These are phyloP conservation scores for Cladosporium halotolerans DNA, from an alignment of 2,329 filamentous ascomycete genomes.

Conservation along the genomic window DNA sequence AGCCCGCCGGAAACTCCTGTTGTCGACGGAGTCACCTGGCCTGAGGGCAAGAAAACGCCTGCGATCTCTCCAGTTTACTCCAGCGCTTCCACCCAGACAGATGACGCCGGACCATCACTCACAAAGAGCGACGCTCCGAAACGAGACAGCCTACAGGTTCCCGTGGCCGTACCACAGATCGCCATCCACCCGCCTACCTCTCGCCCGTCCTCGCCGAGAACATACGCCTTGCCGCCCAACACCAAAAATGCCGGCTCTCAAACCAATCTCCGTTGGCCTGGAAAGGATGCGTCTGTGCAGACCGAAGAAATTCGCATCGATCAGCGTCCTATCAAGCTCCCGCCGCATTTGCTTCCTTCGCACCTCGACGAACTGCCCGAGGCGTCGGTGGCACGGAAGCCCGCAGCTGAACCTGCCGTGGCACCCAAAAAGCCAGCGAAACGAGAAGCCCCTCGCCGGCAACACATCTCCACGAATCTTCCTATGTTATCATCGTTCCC, in stretches of 20 bases:
- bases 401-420: not conserved
- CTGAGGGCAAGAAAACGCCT: conserved; percentile 14
- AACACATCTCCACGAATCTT: conserved; percentile 19
- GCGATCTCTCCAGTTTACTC: conserved; percentile 21
- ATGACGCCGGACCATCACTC: conserved; percentile 14
- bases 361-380: conserved; percentile 33
- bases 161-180: conserved; percentile 60
- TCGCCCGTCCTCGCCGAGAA: conserved; percentile 69
- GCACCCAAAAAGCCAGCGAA: conserved; percentile 1
- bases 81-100: conserved; percentile 29
- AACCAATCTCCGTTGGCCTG: conserved; percentile 51
- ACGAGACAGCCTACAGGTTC: conserved; percentile 27
- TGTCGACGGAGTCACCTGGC: conserved; percentile 26
- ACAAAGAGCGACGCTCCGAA: conserved; percentile 22
- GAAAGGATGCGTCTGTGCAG: conserved; percentile 61
- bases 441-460: conserved; percentile 11
- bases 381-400: conserved; percentile 11
- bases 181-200: conserved; percentile 84
- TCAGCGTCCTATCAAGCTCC: conserved; percentile 66
- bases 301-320: conserved; percentile 89
- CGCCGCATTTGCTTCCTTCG: conserved; percentile 72
- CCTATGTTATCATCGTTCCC: conserved; percentile 13
- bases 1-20: conserved; percentile 62
- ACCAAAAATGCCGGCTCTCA: conserved; percentile 80
- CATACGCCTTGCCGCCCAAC: conserved; percentile 71